Evolutionary conservation across 257 asterid genomes (phyloP).

Genomic region (Hygrophila difformis): DNA sequence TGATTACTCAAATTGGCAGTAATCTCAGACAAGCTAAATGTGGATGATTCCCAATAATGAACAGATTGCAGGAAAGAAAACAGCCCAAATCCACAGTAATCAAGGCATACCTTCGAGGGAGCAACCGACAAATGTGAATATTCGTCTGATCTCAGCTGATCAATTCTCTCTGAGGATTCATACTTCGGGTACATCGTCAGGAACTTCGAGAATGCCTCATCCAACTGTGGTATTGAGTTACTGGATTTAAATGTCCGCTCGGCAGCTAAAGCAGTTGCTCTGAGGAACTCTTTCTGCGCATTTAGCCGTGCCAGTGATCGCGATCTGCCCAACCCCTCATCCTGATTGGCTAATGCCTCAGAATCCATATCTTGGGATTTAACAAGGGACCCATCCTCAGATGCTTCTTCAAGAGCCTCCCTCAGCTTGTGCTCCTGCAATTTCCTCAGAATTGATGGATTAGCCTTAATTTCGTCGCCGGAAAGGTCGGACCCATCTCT

Average conservation of each 20-base stretch:
- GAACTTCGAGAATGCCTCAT: slow-evolving; percentile 73
- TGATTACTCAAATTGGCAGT: slow-evolving; percentile 96
- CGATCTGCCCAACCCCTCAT: slow-evolving; percentile 73
- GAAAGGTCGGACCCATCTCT: slow-evolving; percentile 57
- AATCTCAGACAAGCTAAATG: slow-evolving; percentile 91
- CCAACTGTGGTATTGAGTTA: slow-evolving; percentile 58
- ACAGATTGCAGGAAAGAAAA: slow-evolving; percentile 89
- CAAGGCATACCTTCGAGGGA: slow-evolving; percentile 81
- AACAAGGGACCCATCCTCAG: slow-evolving; percentile 84
- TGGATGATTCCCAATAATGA: slow-evolving; percentile 93
- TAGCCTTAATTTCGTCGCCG: slow-evolving; percentile 50
- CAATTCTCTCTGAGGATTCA: slow-evolving; percentile 75
- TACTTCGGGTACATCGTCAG: slow-evolving; percentile 90
- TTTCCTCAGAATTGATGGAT: slow-evolving; percentile 62
- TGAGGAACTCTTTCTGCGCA: slow-evolving; percentile 91
- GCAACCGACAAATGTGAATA: slow-evolving; percentile 67
- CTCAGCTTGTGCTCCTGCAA: slow-evolving; percentile 83
- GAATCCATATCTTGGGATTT: slow-evolving; percentile 81
- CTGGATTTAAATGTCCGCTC: slow-evolving; percentile 61
- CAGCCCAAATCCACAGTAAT: slow-evolving; percentile 95
- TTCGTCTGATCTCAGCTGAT: slow-evolving; percentile 79
- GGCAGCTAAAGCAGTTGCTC: slow-evolving; percentile 90
- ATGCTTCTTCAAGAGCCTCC: slow-evolving; percentile 97
- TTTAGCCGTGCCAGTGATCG: slow-evolving; percentile 81
- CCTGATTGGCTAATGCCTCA: slow-evolving; percentile 54